These are phyloP conservation scores for Aureobasidium sp. DNA, from an alignment of 2,329 filamentous ascomycete species.

Conservation along the genomic window DNA sequence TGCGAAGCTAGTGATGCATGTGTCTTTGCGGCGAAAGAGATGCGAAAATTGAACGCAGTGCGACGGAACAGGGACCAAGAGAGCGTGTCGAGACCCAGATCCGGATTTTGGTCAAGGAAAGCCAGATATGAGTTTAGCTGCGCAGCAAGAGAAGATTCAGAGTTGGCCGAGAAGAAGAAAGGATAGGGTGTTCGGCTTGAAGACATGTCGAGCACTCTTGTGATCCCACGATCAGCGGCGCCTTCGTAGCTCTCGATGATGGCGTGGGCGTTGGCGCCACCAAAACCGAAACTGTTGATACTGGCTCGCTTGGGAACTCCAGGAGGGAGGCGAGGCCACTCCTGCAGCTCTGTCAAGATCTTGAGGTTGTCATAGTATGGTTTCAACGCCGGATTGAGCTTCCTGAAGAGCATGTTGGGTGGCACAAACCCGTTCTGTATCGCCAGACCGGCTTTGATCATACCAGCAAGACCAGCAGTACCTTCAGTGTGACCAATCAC, in stretches of 20 bases:
- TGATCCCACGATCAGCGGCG: no score
- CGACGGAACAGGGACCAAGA: no score
- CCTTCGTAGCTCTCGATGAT: neutral
- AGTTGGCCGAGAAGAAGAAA: no score
- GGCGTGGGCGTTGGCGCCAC: slow-evolving; percentile 24
- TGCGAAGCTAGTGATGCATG: no score
- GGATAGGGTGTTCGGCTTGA: neutral
- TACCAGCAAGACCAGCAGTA: slow-evolving; percentile 36
- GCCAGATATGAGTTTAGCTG: no score
- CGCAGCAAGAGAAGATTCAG: no score
- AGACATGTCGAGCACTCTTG: no score
- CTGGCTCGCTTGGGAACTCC: neutral
- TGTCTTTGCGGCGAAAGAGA: no score
- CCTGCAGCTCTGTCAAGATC: neutral
- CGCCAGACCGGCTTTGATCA: slow-evolving; percentile 29
- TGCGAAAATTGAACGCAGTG: no score
- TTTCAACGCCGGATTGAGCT: neutral
- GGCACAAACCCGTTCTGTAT: slow-evolving; percentile 24
- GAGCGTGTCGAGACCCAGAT: no score
- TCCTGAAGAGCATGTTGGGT: slow-evolving; percentile 19
- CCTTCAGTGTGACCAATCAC: slow-evolving; percentile 45
- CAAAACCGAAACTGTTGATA: slow-evolving; percentile 25
- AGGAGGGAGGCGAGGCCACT: slow-evolving; percentile 41
- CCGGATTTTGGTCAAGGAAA: no score
- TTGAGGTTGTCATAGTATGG: neutral